Percentiles rank a stretch among this genome's conserved stretches.
These are phyloP conservation scores for Neurospora sublineolata DNA, from an alignment of 495 filamentous ascomycete genomes.

Conservation along the genomic window DNA sequence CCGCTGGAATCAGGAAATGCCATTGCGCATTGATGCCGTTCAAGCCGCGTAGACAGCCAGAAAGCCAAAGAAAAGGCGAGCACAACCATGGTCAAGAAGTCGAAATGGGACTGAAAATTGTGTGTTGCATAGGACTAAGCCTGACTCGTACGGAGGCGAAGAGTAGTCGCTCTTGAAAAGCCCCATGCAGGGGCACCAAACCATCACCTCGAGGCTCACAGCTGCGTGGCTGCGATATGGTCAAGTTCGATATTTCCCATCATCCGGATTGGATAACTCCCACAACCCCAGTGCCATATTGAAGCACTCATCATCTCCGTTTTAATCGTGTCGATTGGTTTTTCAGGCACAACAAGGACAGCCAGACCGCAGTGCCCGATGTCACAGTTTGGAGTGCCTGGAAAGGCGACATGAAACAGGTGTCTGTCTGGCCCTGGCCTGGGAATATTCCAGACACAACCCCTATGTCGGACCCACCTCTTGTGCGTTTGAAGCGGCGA, in stretches of 20 bases:
- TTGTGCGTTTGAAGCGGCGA: slow-evolving; percentile 16
- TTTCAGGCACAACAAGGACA: not conserved
- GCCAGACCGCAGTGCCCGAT: slow-evolving; percentile 1
- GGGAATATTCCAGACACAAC: slow-evolving; percentile 25
- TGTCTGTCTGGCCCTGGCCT: slow-evolving; percentile 19
- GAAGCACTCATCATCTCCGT: slow-evolving; percentile 9
- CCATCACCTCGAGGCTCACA: not conserved
- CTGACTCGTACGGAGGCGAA: not conserved
- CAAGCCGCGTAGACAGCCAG: not conserved
- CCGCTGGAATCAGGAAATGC: slow-evolving; percentile 17
- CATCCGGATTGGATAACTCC: not conserved
- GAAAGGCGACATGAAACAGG: slow-evolving; percentile 28
- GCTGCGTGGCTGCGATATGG: not conserved
- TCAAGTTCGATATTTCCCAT: not conserved
- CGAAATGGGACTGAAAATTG: not conserved
- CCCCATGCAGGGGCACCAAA: not conserved
- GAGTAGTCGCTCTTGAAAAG: not conserved
- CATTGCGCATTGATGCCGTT: not conserved
- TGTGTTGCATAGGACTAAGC: not conserved
- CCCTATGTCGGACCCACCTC: slow-evolving; percentile 3
- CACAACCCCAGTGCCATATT: slow-evolving; percentile 4
- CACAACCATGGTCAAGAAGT: not conserved
- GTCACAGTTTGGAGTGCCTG: slow-evolving; percentile 13
- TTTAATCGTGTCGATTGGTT: slow-evolving; percentile 3
- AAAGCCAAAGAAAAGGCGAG: not conserved